These are phyloP conservation scores for Saturnispora gosingensis DNA, from an alignment of 805 yeast species.

Conservation along the genomic window DNA sequence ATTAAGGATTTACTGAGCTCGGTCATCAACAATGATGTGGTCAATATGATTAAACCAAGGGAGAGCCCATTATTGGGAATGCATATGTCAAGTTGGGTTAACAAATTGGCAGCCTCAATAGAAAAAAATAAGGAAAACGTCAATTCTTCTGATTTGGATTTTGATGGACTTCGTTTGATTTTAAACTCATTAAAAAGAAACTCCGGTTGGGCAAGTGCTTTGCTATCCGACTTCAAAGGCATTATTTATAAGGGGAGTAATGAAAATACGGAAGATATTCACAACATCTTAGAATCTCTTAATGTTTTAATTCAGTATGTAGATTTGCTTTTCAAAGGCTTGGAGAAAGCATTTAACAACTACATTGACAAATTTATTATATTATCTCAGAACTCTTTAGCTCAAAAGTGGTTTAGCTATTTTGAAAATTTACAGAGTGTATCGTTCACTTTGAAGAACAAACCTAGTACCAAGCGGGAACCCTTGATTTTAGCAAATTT, in stretches of 20 bases:
- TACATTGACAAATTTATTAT: conserved; percentile 27
- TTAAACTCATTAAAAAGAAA: conserved; percentile 31
- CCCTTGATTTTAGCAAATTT: conserved; percentile 26
- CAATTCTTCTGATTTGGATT: conserved; percentile 27
- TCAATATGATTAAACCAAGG: conserved; percentile 28
- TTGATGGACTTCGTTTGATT: conserved; percentile 28
- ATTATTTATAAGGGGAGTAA: conserved; percentile 13
- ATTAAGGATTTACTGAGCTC: conserved; percentile 19
- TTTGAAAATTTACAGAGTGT: conserved; percentile 23
- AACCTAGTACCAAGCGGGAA: conserved; percentile 7
- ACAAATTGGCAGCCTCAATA: conserved; percentile 17
- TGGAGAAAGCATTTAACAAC: conserved; percentile 32
- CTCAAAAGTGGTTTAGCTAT: conserved; percentile 32
- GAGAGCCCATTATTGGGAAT: conserved; percentile 22
- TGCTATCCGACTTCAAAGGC: conserved; percentile 28
- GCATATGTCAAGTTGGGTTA: conserved; percentile 1
- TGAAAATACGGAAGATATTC: conserved; percentile 27
- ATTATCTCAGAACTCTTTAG: conserved; percentile 34
- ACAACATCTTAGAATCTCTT: conserved; percentile 38
- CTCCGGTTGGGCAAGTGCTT: conserved; percentile 32
- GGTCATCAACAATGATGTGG: conserved; percentile 19
- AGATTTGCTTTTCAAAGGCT: conserved; percentile 34
- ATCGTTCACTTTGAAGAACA: conserved; percentile 18
- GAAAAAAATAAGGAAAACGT: conserved; percentile 12
- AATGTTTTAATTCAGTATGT: conserved; percentile 44